Base-by-base conservation (phyloP, 805 yeast species). In the Metschnikowia vanudenii region DNA sequence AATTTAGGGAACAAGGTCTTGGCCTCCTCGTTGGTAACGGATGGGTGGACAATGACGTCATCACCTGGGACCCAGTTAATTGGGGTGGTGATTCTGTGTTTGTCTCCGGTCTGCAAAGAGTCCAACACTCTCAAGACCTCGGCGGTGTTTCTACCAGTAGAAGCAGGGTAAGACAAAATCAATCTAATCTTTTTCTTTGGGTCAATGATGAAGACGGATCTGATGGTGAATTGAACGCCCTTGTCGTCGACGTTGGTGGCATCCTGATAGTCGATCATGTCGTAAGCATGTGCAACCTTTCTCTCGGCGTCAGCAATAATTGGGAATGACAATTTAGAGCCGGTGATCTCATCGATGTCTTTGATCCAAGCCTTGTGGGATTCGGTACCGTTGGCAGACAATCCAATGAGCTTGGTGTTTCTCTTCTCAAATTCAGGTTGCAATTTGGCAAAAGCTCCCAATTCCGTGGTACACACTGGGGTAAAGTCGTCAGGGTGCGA, bases 401-500 rank as follows among this genome's bases (percentile, higher is more conserved):
- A 75, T 53, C 97, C 97, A 68, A 90, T 85, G 69, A 90, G 78
- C 75, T 90, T 89, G 65, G 85, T 87, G 63, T 81, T 81, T 76
- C 97, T 82, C 71, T 84, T 76, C 63, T 84, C 82, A 61, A 90
- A 90, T 68, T 90, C 96, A 45, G 90, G 88, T 74, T 88, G 87
- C 71, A 89, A 80, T 60, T 82, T 79, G 54, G 96, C 90, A 61
- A 90, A 91, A 17, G 96, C 96, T 57, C 97, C 96, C 63, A 90
- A 78, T 75, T 90, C 97, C 47, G 97, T 90, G 62, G 97, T 91
- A 71, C 97, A 90, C 46, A 90, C 96, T 39, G 97, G 97, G 16
- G 97, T 90, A 78, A 88, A 91, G 69, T 90, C 97, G 46, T 90
- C 96, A 52, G 97, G 97, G 69, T 90, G 97, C 20, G 96, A 87